These are phyloP conservation scores for Trichoderma lentiforme DNA, from an alignment of 2,329 filamentous ascomycete species.

Conservation along the genomic window DNA sequence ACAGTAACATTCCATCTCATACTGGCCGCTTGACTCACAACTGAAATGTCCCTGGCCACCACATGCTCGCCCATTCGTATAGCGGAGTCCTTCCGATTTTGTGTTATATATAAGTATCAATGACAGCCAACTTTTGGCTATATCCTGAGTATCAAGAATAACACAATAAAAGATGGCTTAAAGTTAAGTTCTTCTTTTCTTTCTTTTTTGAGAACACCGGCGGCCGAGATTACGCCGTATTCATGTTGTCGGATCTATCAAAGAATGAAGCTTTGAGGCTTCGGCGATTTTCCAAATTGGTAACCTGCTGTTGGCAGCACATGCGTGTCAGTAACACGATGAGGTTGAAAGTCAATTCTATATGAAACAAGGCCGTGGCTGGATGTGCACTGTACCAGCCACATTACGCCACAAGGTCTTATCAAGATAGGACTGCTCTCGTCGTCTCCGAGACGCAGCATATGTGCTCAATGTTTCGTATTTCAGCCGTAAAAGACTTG, in stretches of 20 bases:
- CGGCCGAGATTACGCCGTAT: background rate
- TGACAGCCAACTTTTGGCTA: background rate
- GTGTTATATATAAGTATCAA: background rate
- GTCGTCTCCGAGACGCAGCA: background rate
- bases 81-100: background rate
- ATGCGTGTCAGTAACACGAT: background rate
- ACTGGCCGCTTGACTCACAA: background rate
- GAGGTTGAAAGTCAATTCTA: background rate
- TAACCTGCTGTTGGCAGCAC: background rate
- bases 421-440: background rate
- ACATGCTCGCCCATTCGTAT: background rate
- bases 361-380: background rate
- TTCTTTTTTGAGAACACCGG: background rate
- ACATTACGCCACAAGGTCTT: background rate
- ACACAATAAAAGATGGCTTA: background rate
- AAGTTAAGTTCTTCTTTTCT: background rate
- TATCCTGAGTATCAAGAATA: background rate
- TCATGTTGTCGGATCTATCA: background rate
- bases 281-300: background rate
- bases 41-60: background rate
- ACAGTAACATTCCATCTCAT: background rate
- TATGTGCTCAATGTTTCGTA: background rate
- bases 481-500: background rate
- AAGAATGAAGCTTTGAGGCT: background rate
- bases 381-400: background rate